These are phyloP conservation scores for Trypethelium eluteriae DNA, from an alignment of 495 filamentous ascomycete species.

Conservation along the genomic window DNA sequence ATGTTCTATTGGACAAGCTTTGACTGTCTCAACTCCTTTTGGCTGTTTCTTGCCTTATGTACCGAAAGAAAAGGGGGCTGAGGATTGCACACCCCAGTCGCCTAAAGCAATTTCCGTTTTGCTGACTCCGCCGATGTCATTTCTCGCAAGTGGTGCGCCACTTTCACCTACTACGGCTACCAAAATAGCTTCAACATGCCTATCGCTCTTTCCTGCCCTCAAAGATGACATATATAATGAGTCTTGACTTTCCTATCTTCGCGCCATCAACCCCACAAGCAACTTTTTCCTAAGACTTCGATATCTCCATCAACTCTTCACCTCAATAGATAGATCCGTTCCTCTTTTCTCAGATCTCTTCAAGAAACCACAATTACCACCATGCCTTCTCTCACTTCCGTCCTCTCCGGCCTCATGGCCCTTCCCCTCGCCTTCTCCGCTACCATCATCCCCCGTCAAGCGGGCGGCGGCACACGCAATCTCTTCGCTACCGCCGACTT, in stretches of 20 bases:
- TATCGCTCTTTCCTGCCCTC: background rate
- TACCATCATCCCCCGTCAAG: background rate
- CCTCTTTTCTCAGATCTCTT: background rate
- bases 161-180: background rate
- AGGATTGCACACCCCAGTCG: constrained; percentile 1
- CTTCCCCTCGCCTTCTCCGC: constrained; percentile 8
- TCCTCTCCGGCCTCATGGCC: constrained; percentile 6
- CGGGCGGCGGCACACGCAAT: background rate
- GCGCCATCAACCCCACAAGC: background rate
- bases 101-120: background rate
- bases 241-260: background rate
- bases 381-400: constrained; percentile 1
- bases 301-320: background rate
- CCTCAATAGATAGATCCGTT: background rate
- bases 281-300: background rate
- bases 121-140: background rate
- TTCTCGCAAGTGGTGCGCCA: background rate
- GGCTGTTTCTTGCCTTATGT: background rate
- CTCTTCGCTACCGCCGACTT: constrained; percentile 4
- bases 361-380: background rate
- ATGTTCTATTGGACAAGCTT: constrained; percentile 8
- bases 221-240: constrained; percentile 2
- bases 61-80: background rate
- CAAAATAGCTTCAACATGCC: constrained; percentile 1
- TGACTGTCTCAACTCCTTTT: background rate